Evolutionary conservation across 108 stramenopile species (phyloP).

Genomic region (Cylindrotheca fusiformis): DNA sequence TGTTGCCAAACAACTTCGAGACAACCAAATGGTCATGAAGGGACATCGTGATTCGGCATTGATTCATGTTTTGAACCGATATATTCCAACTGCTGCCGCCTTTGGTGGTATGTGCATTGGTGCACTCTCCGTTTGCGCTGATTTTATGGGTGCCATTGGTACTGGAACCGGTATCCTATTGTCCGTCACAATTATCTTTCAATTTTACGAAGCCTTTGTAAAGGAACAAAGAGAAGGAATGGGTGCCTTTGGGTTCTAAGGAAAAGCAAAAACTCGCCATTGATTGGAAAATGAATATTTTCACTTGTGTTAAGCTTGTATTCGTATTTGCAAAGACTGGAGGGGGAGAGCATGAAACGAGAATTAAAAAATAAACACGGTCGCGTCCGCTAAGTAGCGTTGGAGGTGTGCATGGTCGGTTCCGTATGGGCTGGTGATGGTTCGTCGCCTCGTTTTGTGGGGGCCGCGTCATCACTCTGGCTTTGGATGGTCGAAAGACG

Average conservation of each 20-base stretch:
- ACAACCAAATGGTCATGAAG: constrained; percentile 99
- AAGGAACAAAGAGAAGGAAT: constrained; percentile 81
- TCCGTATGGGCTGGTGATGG: constrained; percentile 79
- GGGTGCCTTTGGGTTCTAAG: constrained; percentile 68
- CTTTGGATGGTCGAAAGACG: constrained; percentile 43
- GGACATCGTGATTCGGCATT: constrained; percentile 95
- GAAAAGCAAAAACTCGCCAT: background rate
- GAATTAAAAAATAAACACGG: too few species aligned
- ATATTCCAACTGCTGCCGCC: constrained; percentile 98
- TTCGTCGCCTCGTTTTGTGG: constrained; percentile 42
- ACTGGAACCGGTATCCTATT: constrained; percentile 97
- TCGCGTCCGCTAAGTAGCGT: constrained; percentile 62
- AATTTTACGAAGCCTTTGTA: constrained; percentile 93
- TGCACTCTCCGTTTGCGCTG: constrained; percentile 94
- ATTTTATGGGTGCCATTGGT: constrained; percentile 98
- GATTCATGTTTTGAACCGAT: constrained; percentile 96
- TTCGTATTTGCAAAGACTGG: too few species aligned
- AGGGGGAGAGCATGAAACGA: too few species aligned
- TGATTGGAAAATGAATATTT: too few species aligned
- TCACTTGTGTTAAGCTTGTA: too few species aligned
- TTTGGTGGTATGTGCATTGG: constrained; percentile 99
- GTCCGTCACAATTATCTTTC: constrained; percentile 98
- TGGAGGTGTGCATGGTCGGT: constrained; percentile 83
- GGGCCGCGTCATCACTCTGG: constrained; percentile 55
- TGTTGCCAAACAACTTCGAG: constrained; percentile 98